Evolutionary conservation across 1,139 yeast genomes (phyloP).

Genomic region (Yarrowia galli): DNA sequence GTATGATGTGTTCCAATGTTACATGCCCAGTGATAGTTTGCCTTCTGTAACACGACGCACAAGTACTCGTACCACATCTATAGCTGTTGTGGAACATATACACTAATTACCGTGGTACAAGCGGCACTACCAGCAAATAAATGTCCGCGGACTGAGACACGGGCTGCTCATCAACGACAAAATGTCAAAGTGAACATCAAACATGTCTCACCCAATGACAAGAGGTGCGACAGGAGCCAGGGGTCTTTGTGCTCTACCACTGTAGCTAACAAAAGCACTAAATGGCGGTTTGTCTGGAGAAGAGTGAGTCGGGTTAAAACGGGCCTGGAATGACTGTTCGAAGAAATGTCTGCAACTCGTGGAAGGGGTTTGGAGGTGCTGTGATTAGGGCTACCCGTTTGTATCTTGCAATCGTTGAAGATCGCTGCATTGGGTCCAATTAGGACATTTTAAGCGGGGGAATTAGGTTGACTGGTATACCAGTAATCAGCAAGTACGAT

Average conservation of each 20-base stretch:
- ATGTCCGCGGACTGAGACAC: slow-evolving; percentile 26
- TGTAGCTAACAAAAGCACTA: too few species aligned
- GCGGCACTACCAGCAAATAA: neutral
- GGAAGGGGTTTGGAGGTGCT: too few species aligned
- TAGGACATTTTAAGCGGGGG: slow-evolving; percentile 32
- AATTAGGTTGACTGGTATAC: neutral
- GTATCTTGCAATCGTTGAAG: neutral
- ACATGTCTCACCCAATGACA: slow-evolving; percentile 21
- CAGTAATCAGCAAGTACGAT: slow-evolving; percentile 3
- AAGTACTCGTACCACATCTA: too few species aligned
- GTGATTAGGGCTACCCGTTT: neutral
- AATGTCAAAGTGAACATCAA: slow-evolving; percentile 6
- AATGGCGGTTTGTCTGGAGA: too few species aligned
- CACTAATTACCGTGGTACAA: neutral
- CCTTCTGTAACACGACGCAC: slow-evolving; percentile 5
- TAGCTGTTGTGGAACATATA: neutral
- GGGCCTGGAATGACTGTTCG: too few species aligned
- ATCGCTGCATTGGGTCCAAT: slow-evolving; percentile 16
- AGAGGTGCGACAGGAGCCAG: neutral
- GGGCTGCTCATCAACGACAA: slow-evolving; percentile 11
- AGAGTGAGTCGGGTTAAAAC: too few species aligned
- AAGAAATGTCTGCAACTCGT: too few species aligned
- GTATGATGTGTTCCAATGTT: neutral
- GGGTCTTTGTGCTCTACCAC: too few species aligned
- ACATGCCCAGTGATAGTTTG: neutral